These are phyloP conservation scores for Lachnellula willkommii DNA, from an alignment of 2,329 filamentous ascomycete genomes.

Conservation along the genomic window DNA sequence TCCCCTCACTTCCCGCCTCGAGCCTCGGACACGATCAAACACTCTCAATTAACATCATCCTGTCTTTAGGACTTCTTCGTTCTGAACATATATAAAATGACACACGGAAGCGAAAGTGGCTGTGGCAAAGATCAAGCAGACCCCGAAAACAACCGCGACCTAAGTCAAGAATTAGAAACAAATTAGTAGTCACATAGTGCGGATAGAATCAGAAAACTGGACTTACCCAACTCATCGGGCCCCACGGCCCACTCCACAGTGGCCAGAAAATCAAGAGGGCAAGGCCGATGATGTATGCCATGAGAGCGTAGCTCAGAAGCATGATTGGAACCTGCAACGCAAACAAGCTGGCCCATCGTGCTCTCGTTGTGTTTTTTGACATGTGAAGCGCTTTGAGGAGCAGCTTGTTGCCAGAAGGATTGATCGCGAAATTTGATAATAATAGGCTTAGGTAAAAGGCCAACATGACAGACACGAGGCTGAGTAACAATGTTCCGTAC, in stretches of 20 bases:
- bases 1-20: no score
- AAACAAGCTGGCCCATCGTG: not conserved
- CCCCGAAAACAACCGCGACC: not conserved
- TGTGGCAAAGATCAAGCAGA: not conserved
- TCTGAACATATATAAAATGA: constrained; percentile 1
- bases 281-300: not conserved
- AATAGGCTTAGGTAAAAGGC: not conserved
- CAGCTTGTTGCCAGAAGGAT: not conserved
- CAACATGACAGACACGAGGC: not conserved
- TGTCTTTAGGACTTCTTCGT: not conserved
- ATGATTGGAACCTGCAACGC: not conserved
- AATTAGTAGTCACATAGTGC: no score
- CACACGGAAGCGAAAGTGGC: not conserved
- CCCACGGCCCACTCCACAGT: not conserved
- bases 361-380: not conserved
- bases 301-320: not conserved
- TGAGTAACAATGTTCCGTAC: not conserved
- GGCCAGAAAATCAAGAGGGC: not conserved
- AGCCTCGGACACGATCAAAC: no score
- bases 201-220: no score
- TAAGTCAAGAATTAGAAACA: not conserved
- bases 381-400: not conserved
- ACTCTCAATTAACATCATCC: not conserved
- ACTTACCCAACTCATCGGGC: not conserved
- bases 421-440: not conserved